Percentiles rank a stretch among this genome's conserved stretches.
Evolutionary conservation across 257 asterid genomes (phyloP).

Genomic region (Jasminum sambac): DNA sequence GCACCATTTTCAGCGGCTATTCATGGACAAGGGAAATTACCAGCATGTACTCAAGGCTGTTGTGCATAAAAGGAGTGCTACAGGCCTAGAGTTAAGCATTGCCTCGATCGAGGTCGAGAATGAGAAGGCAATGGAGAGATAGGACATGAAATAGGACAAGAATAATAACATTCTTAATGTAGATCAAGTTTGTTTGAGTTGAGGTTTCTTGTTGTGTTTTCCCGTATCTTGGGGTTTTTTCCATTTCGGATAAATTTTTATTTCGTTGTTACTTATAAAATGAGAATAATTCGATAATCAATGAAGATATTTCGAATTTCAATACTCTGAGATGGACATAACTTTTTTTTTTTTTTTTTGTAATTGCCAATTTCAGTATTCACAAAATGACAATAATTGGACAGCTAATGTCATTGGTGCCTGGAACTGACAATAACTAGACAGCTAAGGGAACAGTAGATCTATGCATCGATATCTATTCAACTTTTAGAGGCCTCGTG

Average conservation of each 20-base stretch:
- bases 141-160: conserved; percentile 20
- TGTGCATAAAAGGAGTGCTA: conserved; percentile 30
- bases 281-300: too few relatives aligned
- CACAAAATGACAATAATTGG: too few relatives aligned
- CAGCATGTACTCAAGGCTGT: conserved; percentile 58
- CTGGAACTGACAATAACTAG: too few relatives aligned
- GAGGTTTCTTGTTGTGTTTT: conserved; percentile 6
- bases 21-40: conserved; percentile 68
- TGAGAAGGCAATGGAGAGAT: conserved; percentile 18
- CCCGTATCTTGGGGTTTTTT: neutral
- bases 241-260: neutral
- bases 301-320: too few relatives aligned
- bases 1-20: conserved; percentile 62
- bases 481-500: too few relatives aligned
- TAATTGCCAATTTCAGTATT: too few relatives aligned
- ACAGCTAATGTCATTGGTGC: too few relatives aligned
- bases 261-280: neutral
- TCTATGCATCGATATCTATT: too few relatives aligned
- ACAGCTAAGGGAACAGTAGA: too few relatives aligned
- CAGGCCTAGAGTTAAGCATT: conserved; percentile 10
- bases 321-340: too few relatives aligned
- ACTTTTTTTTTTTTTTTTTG: too few relatives aligned
- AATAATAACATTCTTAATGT: conserved; percentile 27
- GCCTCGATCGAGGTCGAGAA: conserved; percentile 7
- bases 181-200: neutral